phyloP scores from a whole-genome alignment of 148 eudicot genomes.

The Bassia scoparia region DNA sequence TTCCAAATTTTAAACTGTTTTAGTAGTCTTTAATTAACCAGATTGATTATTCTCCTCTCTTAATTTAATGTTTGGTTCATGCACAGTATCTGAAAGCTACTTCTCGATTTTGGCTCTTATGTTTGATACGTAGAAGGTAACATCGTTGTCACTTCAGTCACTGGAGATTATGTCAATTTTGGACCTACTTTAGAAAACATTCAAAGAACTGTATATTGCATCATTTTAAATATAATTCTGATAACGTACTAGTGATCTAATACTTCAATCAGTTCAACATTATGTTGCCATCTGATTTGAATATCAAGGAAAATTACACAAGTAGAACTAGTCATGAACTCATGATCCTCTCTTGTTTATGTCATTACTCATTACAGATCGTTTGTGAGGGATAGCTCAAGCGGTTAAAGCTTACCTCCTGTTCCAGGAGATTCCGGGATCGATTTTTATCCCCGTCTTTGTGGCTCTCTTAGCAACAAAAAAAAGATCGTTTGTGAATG shows the following conservation, averaged over 20 bases:
- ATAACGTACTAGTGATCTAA: background rate
- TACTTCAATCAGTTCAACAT: background rate
- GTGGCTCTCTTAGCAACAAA: too few species aligned
- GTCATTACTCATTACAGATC: background rate
- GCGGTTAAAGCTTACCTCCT: too few species aligned
- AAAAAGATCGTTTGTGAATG: background rate
- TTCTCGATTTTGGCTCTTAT: slow-evolving; percentile 3
- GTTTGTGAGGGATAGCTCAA: too few species aligned
- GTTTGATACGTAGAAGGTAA: background rate
- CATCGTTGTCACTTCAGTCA: background rate
- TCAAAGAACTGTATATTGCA: background rate
- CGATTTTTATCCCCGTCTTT: too few species aligned
- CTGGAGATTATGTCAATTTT: background rate
- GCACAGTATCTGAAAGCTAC: slow-evolving; percentile 3
- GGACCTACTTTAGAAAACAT: background rate
- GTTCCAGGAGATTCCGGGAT: too few species aligned
- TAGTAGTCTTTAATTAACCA: background rate
- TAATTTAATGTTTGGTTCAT: background rate
- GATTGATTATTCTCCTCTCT: background rate
- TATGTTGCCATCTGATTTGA: background rate
- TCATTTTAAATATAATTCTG: background rate
- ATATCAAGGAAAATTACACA: background rate
- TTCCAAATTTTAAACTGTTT: background rate
- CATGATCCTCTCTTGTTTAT: background rate
- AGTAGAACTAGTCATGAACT: background rate